These are phyloP conservation scores for Sporothrix phasma DNA, from an alignment of 2,329 filamentous ascomycete species.

Conservation along the genomic window DNA sequence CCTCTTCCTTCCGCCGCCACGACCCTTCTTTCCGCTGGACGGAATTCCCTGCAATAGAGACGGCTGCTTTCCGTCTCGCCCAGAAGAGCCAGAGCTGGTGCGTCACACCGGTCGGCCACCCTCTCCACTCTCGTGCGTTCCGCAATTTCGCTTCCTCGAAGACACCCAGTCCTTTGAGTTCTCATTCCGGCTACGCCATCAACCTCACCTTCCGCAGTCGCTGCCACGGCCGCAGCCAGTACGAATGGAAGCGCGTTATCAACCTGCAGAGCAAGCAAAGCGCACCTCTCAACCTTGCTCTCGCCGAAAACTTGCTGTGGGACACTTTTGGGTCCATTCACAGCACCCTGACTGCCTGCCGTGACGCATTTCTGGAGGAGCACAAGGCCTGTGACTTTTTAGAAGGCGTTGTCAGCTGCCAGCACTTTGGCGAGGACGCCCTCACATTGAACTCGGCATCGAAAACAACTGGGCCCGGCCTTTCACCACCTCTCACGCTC, in stretches of 20 bases:
- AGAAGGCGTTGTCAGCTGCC: constrained; percentile 30
- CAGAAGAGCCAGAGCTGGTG: constrained; percentile 27
- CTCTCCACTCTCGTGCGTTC: constrained; percentile 39
- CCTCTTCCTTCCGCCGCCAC: constrained; percentile 40
- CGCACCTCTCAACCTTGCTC: constrained; percentile 36
- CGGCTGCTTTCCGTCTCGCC: constrained; percentile 18
- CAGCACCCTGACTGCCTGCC: constrained; percentile 31
- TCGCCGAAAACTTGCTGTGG: constrained; percentile 39
- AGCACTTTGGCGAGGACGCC: constrained; percentile 34
- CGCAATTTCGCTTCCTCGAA: constrained; percentile 35
- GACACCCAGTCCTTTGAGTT: constrained; percentile 37
- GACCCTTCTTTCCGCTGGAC: constrained; percentile 42
- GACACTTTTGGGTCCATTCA: constrained; percentile 35
- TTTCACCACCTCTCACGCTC: constrained; percentile 36
- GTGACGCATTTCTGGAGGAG: constrained; percentile 32
- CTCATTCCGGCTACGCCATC: constrained; percentile 41
- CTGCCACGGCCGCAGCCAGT: constrained; percentile 26
- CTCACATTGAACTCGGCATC: constrained; percentile 37
- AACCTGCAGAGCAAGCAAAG: constrained; percentile 38
- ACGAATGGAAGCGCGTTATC: constrained; percentile 32
- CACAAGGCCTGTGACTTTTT: constrained; percentile 29
- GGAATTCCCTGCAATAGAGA: constrained; percentile 28
- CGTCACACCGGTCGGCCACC: constrained; percentile 33
- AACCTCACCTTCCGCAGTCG: constrained; percentile 36
- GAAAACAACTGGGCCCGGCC: constrained; percentile 40